These are phyloP conservation scores for Syncephalis plumigaleata DNA, from an alignment of 371 early-diverging fungal genomes.

Conservation along the genomic window DNA sequence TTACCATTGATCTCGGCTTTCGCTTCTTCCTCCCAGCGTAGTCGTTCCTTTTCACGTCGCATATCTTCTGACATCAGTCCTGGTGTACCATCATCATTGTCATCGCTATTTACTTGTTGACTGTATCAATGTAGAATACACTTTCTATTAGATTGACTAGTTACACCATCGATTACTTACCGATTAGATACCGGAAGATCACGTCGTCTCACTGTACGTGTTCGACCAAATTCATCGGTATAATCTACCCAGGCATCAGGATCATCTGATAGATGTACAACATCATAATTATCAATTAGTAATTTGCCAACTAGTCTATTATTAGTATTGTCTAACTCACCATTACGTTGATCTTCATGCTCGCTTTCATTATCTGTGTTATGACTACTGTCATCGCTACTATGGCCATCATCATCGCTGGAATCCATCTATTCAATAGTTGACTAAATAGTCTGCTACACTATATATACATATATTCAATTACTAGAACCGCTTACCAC, in stretches of 20 bases:
- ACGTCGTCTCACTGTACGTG: conserved; percentile 45
- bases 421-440: not conserved
- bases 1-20: conserved; percentile 2
- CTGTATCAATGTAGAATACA: not conserved
- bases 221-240: conserved; percentile 63
- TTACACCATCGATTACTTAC: too few species aligned
- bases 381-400: not conserved
- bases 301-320: too few species aligned
- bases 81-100: conserved; percentile 13
- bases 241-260: conserved; percentile 63
- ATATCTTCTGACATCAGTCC: conserved; percentile 14
- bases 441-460: not conserved
- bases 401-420: not conserved
- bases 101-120: not conserved
- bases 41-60: conserved; percentile 14
- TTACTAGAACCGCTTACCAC: conserved; percentile 3
- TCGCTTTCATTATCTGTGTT: not conserved
- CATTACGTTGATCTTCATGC: not conserved
- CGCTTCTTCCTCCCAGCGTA: conserved; percentile 19
- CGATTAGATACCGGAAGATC: conserved; percentile 19
- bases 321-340: conserved; percentile 9
- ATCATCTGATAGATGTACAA: too few species aligned
- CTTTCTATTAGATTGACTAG: too few species aligned
- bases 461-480: not conserved
- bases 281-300: too few species aligned